These are phyloP conservation scores for Hanseniaspora occidentalis DNA, from an alignment of 805 yeast genomes.

Conservation along the genomic window DNA sequence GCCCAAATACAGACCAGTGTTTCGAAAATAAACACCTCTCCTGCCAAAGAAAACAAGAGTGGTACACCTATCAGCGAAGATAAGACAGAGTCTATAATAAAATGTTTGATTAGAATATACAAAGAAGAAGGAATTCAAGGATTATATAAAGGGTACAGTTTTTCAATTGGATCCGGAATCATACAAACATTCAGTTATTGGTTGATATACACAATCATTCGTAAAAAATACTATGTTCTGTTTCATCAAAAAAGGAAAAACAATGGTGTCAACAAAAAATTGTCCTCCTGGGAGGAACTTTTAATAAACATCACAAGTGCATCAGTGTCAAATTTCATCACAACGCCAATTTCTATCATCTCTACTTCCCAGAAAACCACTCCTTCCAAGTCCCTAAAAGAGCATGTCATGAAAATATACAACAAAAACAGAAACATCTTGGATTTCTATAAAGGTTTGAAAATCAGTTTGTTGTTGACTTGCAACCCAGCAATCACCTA, in stretches of 20 bases:
- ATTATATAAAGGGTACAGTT: constrained; percentile 58
- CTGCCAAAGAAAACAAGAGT: constrained; percentile 1
- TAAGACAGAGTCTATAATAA: constrained; percentile 44
- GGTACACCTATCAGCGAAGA: constrained; percentile 10
- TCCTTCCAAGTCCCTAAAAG: constrained; percentile 17
- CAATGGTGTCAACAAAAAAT: constrained; percentile 19
- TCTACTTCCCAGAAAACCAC: constrained; percentile 52
- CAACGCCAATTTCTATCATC: constrained; percentile 69
- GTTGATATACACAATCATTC: constrained; percentile 73
- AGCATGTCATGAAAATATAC: constrained; percentile 30
- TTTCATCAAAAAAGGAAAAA: constrained; percentile 22
- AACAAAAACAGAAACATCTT: constrained; percentile 51
- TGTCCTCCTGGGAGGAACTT: constrained; percentile 50
- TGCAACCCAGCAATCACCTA: constrained; percentile 80
- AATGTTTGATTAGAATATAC: constrained; percentile 49
- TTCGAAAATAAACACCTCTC: neutral
- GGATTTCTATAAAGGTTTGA: constrained; percentile 76
- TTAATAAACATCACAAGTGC: constrained; percentile 72
- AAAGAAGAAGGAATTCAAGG: constrained; percentile 49
- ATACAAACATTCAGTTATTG: constrained; percentile 74
- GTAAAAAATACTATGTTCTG: constrained; percentile 36
- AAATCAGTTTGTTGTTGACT: constrained; percentile 67
- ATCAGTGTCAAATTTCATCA: constrained; percentile 65
- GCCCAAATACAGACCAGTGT: constrained; percentile 53
- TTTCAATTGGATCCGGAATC: constrained; percentile 58